Base-by-base conservation (phyloP, 495 filamentous ascomycete genomes). In the Coniosporium apollinis region DNA sequence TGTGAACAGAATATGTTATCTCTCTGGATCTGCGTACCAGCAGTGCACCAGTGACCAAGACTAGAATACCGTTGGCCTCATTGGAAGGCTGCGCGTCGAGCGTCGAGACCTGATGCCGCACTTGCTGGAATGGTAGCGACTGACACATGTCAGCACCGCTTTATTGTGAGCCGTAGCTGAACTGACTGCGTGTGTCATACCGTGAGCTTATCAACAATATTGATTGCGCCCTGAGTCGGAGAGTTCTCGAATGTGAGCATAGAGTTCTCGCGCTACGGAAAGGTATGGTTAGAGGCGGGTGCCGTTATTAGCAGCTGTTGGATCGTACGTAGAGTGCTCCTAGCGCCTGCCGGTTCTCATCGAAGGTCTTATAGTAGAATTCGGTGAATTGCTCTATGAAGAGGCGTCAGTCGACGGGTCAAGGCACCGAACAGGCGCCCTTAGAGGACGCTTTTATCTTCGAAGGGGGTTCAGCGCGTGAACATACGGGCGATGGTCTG, bases 291-390 rank as follows among this genome's bases (percentile, higher is more conserved):
- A 13, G 22, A 21, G 7, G 7, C 17, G 34, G 7, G 14, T 18
- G 19, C 15, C 21, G 4, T 22, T 18, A 7, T 9, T 35, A 3
- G 3, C 10, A 13, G 16, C 17, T 32, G 22, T 22, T 26, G 29
- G 28, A 42, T 58, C 68, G 37, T 69, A 92, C 86, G 63, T 96
- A 96, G 60, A 94, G 79, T 32, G 57, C 46, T 2, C 57, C 61
- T 17, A 96, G 66, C 8, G 51, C 43, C 16, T 41, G 42, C 37
- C 84, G 76, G 54, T 79, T 54, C 31, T 39, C 31, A 55, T 93
- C 85, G 58, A 94, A 92, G 33, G 72, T 76, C 37, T 71, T 58
- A 66, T 94, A 94, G 75, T 94, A 96, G 66, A 76, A 86, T 17
- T 71, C 39, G 33, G 82, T 74, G 59, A 96, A 96, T 49, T 86